Percentiles rank a stretch among this genome's conserved stretches.
phyloP scores from a whole-genome alignment of 208 protist species.

The Novymonas esmeraldas region DNA sequence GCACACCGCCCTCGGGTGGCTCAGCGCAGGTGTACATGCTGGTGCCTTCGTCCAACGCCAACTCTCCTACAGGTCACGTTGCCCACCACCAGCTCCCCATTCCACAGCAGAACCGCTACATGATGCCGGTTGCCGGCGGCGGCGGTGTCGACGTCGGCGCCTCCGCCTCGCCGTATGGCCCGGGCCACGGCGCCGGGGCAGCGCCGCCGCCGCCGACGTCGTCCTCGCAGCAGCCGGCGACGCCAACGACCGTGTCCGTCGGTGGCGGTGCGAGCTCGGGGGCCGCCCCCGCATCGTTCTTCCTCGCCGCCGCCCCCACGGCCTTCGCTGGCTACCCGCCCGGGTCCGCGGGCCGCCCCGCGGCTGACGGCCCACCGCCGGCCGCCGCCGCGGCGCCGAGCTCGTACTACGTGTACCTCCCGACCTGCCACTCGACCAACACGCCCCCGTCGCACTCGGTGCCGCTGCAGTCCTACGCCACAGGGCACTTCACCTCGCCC shows the following conservation, averaged over 20 bases:
- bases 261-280: background rate
- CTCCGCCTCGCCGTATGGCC: background rate
- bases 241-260: background rate
- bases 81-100: background rate
- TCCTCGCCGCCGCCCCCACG: background rate
- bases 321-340: background rate
- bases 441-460: background rate
- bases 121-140: background rate
- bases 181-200: background rate
- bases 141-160: background rate
- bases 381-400: background rate
- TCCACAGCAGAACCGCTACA: slow-evolving; percentile 1
- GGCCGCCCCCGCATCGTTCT: background rate
- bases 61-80: background rate
- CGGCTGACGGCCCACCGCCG: no score
- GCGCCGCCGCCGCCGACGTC: background rate
- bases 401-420: slow-evolving; percentile 5
- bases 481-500: background rate
- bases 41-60: background rate
- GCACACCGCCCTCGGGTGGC: slow-evolving; percentile 3
- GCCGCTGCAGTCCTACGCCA: background rate
- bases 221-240: background rate
- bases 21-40: background rate
- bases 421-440: background rate
- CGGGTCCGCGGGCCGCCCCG: no score